A percentile compares a stretch with the other conserved stretches of the same genome.
These are phyloP conservation scores for Penicillium crystallinum DNA, from an alignment of 495 filamentous ascomycete genomes.

Conservation along the genomic window DNA sequence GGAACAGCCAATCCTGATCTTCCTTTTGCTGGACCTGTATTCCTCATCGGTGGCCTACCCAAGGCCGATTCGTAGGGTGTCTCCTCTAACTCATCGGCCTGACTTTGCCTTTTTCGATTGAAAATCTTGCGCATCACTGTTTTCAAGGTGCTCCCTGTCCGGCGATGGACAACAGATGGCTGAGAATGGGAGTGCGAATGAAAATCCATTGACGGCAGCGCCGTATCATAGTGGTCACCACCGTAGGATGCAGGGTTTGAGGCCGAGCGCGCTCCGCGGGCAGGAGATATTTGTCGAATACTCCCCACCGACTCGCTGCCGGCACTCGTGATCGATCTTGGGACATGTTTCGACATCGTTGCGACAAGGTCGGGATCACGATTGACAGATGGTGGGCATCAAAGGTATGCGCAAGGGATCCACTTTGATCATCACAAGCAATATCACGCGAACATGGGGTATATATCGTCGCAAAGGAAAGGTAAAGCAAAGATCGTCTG, in stretches of 20 bases:
- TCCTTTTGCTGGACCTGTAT: not conserved
- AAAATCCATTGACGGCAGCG: conserved; percentile 23
- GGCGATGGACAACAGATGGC: conserved; percentile 26
- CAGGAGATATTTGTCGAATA: conserved; percentile 8
- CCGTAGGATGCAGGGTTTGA: conserved; percentile 16
- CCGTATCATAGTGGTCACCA: conserved; percentile 24
- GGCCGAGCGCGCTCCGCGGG: conserved; percentile 14
- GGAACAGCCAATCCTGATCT: conserved; percentile 18
- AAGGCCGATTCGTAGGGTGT: conserved; percentile 15
- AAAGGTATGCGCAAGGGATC: not conserved
- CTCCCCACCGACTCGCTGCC: conserved; percentile 19
- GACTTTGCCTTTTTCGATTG: conserved; percentile 39
- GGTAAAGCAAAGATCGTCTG: not conserved
- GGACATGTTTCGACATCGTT: conserved; percentile 14
- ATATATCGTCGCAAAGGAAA: conserved; percentile 14
- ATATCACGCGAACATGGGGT: conserved; percentile 16
- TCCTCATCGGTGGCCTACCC: not conserved
- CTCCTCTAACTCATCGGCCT: conserved; percentile 31
- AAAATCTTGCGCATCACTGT: conserved; percentile 48
- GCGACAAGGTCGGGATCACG: not conserved
- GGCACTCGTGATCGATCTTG: conserved; percentile 19
- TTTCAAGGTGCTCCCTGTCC: conserved; percentile 41
- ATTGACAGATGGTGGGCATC: not conserved
- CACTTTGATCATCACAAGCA: conserved; percentile 17
- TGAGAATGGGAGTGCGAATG: conserved; percentile 19